Percentiles rank a stretch among this genome's conserved stretches.
These are phyloP conservation scores for Rosa persica DNA, from an alignment of 306 rosid species.

Conservation along the genomic window DNA sequence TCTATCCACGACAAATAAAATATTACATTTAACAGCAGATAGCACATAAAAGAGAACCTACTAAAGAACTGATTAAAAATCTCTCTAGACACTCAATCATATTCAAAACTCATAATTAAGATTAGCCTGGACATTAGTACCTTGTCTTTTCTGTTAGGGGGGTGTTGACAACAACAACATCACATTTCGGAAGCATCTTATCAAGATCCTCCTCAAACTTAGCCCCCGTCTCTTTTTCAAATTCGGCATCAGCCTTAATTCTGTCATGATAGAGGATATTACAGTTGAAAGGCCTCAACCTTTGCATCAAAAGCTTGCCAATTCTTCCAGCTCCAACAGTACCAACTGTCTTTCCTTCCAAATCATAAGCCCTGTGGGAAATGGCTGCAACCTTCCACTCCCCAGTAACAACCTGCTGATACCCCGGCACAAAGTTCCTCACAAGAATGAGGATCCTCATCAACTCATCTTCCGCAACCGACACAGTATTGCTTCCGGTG, in stretches of 20 bases:
- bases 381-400: constrained; percentile 98
- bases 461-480: constrained; percentile 96
- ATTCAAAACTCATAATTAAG: not conserved
- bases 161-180: constrained; percentile 77
- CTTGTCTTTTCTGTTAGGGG: constrained; percentile 93
- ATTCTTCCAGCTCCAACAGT: constrained; percentile 90
- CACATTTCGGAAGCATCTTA: constrained; percentile 96
- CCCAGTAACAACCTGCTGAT: constrained; percentile 68
- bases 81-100: not conserved
- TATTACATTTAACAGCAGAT: not conserved
- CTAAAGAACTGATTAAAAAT: not conserved
- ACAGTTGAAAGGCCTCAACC: constrained; percentile 89
- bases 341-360: constrained; percentile 91
- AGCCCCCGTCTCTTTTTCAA: constrained; percentile 78
- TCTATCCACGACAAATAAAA: not conserved
- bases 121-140: constrained; percentile 31
- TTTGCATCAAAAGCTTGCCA: constrained; percentile 81
- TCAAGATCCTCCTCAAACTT: constrained; percentile 91
- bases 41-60: not conserved
- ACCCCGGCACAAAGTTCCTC: constrained; percentile 83
- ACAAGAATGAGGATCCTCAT: constrained; percentile 87
- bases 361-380: constrained; percentile 85
- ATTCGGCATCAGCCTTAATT: constrained; percentile 59
- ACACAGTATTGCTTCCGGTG: constrained; percentile 89
- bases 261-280: constrained; percentile 89